Conservation (phyloP, 2,329 filamentous ascomycete species). For the Myriosclerotinia duriaeana region DNA sequence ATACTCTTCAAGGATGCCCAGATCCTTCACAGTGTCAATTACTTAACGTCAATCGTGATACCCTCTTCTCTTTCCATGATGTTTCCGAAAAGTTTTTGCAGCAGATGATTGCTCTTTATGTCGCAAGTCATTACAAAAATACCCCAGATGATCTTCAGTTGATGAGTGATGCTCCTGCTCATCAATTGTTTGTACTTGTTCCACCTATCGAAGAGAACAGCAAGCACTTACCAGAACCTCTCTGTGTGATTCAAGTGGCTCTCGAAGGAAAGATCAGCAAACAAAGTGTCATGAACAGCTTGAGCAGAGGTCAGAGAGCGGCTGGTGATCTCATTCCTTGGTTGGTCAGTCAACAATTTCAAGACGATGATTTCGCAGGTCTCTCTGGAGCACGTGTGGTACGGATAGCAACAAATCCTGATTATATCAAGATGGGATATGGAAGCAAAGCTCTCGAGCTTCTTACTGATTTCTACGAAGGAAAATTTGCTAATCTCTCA, state of each 20-base stretch:
- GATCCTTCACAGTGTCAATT: constrained; percentile 91
- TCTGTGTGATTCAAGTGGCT: constrained; percentile 92
- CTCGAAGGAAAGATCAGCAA: constrained; percentile 93
- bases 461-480: constrained; percentile 89
- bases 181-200: constrained; percentile 92
- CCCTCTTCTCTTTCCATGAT: constrained; percentile 95
- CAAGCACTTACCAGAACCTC: constrained; percentile 80
- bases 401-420: constrained; percentile 92
- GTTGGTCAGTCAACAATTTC: constrained; percentile 97
- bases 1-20: constrained; percentile 63
- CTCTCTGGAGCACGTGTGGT: constrained; percentile 90
- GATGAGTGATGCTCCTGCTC: constrained; percentile 95
- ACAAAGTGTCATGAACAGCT: constrained; percentile 84
- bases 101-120: constrained; percentile 96
- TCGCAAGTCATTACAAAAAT: constrained; percentile 97
- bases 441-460: constrained; percentile 85
- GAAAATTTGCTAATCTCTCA: constrained; percentile 80
- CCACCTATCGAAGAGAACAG: constrained; percentile 77
- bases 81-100: constrained; percentile 97
- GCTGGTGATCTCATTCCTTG: constrained; percentile 94
- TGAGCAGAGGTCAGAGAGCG: constrained; percentile 85
- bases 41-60: constrained; percentile 92
- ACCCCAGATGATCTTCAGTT: constrained; percentile 96
- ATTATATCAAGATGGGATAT: constrained; percentile 91
- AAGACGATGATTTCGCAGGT: constrained; percentile 93